Percentiles rank a stretch among this genome's conserved stretches.
Evolutionary conservation across 495 filamentous ascomycete genomes (phyloP).

Genomic region (Trichoderma reesei): DNA sequence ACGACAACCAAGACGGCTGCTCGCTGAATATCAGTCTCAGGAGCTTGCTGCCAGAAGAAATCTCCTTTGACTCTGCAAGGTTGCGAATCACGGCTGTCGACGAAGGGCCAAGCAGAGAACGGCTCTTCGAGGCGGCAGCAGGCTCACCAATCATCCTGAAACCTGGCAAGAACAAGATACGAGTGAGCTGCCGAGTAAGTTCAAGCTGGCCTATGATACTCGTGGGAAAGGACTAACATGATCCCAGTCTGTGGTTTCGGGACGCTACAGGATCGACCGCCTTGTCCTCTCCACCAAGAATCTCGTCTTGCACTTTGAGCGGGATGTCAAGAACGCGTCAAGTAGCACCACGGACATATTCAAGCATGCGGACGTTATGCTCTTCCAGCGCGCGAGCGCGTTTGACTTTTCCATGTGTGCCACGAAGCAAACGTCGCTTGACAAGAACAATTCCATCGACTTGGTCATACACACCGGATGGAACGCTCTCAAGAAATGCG

Average conservation of each 20-base stretch:
- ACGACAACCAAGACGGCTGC: conserved; percentile 67
- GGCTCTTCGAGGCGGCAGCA: conserved; percentile 49
- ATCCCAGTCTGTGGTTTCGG: conserved; percentile 49
- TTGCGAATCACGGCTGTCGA: conserved; percentile 48
- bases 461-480: conserved; percentile 64
- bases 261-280: conserved; percentile 65
- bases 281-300: conserved; percentile 60
- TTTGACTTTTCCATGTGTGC: conserved; percentile 36
- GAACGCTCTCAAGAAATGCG: conserved; percentile 60
- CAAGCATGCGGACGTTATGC: conserved; percentile 31
- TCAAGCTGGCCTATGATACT: not conserved
- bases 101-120: conserved; percentile 45
- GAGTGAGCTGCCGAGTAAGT: conserved; percentile 42
- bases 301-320: conserved; percentile 56
- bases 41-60: conserved; percentile 61
- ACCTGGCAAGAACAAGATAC: conserved; percentile 44
- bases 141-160: conserved; percentile 27
- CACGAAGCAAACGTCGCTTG: conserved; percentile 58
- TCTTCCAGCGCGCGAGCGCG: conserved; percentile 39
- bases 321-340: conserved; percentile 28
- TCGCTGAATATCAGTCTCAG: conserved; percentile 57
- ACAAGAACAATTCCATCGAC: conserved; percentile 64
- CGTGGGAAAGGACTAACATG: not conserved
- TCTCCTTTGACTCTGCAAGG: conserved; percentile 56
- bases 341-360: conserved; percentile 33